Evolutionary conservation across 2,329 filamentous ascomycete species (phyloP).

Genomic region (Trichoderma asperellum): DNA sequence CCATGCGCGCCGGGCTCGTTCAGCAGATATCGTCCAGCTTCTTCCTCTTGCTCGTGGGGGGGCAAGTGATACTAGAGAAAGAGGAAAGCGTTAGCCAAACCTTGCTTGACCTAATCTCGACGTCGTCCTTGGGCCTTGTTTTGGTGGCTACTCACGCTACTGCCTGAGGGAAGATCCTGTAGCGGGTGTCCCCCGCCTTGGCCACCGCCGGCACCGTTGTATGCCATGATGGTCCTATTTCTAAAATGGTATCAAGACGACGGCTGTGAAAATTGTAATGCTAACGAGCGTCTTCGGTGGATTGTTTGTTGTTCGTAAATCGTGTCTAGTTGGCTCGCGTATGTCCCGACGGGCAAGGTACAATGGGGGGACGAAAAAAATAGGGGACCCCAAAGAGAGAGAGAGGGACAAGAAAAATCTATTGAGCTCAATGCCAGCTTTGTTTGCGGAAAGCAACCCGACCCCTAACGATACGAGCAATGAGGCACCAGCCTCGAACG

Average conservation of each 20-base stretch:
- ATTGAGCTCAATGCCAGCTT: constrained; percentile 29
- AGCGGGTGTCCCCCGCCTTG: constrained; percentile 63
- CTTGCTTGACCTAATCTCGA: neutral
- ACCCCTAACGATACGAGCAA: constrained; percentile 36
- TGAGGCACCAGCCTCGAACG: constrained; percentile 42
- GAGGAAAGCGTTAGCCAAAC: constrained; percentile 17
- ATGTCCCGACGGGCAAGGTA: constrained; percentile 19
- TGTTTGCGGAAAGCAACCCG: constrained; percentile 28
- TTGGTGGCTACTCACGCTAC: constrained; percentile 56
- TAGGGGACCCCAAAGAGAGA: constrained; percentile 8
- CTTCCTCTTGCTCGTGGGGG: constrained; percentile 61
- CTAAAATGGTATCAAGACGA: constrained; percentile 21
- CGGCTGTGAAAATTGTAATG: constrained; percentile 15
- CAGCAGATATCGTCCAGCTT: constrained; percentile 61
- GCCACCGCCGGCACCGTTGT: constrained; percentile 64
- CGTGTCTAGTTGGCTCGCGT: constrained; percentile 25
- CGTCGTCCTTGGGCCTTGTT: neutral
- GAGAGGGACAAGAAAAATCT: constrained; percentile 21
- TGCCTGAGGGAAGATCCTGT: constrained; percentile 66
- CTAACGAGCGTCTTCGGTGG: constrained; percentile 13
- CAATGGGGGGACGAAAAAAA: constrained; percentile 10
- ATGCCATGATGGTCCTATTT: constrained; percentile 53
- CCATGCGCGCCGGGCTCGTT: constrained; percentile 51
- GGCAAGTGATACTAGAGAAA: constrained; percentile 60
- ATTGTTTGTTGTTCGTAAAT: constrained; percentile 25